Evolutionary conservation across 768 basidiomycete genomes (phyloP), one percentile per base, ranked within the genome.

Genomic region (Tricholoma saponaceum): DNA sequence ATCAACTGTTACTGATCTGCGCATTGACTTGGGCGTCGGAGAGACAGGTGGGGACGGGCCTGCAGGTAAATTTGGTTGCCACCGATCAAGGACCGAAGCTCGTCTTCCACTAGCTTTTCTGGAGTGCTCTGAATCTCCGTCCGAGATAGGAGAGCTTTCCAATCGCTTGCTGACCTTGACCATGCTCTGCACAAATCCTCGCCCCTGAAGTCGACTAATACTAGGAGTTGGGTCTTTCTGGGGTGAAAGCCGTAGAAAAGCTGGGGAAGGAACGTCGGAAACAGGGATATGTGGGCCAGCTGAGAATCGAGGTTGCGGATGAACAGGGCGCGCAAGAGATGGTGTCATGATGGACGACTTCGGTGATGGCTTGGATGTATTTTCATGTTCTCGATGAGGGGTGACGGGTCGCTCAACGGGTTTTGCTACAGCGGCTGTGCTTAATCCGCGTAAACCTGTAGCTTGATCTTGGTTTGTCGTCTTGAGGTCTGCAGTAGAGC

Each of bases 141-240:
- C 68, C 51, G 71, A 70, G 13, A 71, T 43, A 0, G 79, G 68
- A 49, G 78, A 70, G 16, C 70, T 73, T 58, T 83, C 79, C 4
- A 86, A 69, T 60, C 81, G 75, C 16, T 80, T 74, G 63, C 83
- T 90, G 49, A 79, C 86, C 70, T 87, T 85, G 32, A 94, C 87
- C 75, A 91, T 84, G 60, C 80, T 90, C 69, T 90, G 87, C 2
- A 94, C 92, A 66, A 94, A 92, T 4, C 92, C 92, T 39, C 92
- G 84, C 18, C 92, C 92, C 64, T 92, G 86, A 16, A 94, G 72
- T 58, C 90, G 76, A 59, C 89, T 92, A 30, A 93, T 82, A 67
- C 89, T 92, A 0, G 92, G 92, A 1, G 90, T 90, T 3, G 82
- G 82, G 46, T 90, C 90, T 67, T 92, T 92, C 52, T 77, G 69